Conservation (phyloP, 2,329 filamentous ascomycete species). For the Diplodia sapinea region DNA sequence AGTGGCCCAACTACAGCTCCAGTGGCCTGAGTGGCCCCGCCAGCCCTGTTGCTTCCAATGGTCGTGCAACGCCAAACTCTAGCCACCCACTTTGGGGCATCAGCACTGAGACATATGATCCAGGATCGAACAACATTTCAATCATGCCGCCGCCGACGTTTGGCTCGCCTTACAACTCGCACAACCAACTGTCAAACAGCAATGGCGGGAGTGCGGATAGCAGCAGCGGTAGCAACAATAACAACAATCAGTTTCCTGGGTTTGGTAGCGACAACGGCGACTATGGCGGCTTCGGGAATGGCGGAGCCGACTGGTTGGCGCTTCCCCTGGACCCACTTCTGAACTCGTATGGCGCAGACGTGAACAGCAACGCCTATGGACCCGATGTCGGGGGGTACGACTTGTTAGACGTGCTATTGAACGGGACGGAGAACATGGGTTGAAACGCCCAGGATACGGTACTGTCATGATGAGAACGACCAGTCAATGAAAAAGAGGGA, state of each 20-base stretch:
- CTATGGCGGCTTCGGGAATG: constrained; percentile 20
- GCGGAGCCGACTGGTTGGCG: constrained; percentile 61
- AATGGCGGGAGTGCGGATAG: constrained; percentile 33
- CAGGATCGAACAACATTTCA: constrained; percentile 49
- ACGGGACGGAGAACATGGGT: constrained; percentile 31
- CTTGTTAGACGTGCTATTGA: constrained; percentile 56
- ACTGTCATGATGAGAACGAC: neutral
- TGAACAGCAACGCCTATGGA: constrained; percentile 61
- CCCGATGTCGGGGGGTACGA: constrained; percentile 68
- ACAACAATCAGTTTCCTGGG: constrained; percentile 32
- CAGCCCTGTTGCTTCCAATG: constrained; percentile 40
- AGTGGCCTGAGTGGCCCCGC: constrained; percentile 60
- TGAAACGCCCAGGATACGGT: neutral
- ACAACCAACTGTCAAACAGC: constrained; percentile 19
- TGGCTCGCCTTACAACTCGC: constrained; percentile 15
- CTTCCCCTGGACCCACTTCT: constrained; percentile 67
- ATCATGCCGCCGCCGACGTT: constrained; percentile 56
- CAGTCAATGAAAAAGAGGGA: neutral
- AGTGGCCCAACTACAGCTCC: constrained; percentile 52
- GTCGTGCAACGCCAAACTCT: constrained; percentile 43
- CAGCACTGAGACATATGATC: constrained; percentile 52
- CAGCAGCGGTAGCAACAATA: constrained; percentile 32
- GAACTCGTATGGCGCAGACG: constrained; percentile 63
- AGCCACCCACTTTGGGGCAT: constrained; percentile 51
- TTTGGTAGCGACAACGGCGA: constrained; percentile 31